These are phyloP conservation scores for Xylariaceae sp. DNA, from an alignment of 2,329 filamentous ascomycete genomes.

Conservation along the genomic window DNA sequence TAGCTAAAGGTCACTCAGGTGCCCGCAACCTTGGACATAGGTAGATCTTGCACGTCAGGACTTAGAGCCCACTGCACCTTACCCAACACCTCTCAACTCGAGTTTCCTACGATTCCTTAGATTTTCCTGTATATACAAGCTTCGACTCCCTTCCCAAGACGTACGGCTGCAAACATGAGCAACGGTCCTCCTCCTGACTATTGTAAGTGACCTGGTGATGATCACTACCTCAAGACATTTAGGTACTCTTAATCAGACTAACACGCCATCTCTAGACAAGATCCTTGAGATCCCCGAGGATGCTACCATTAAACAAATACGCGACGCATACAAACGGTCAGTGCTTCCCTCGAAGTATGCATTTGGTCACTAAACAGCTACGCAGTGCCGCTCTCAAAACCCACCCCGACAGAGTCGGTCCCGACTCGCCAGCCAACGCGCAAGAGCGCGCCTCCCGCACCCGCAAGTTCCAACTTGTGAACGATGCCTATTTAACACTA, in stretches of 20 bases:
- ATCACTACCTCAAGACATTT: conserved; percentile 6
- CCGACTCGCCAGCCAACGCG: conserved; percentile 77
- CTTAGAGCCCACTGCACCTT: neutral
- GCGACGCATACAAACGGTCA: conserved; percentile 90
- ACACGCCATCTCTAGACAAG: conserved; percentile 50
- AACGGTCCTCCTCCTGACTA: conserved; percentile 50
- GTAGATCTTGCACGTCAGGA: neutral
- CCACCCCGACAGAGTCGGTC: conserved; percentile 85
- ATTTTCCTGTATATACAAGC: conserved; percentile 1
- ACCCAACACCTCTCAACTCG: too few species aligned
- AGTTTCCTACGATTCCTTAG: neutral
- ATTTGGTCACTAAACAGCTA: conserved; percentile 2
- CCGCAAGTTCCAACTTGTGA: conserved; percentile 84
- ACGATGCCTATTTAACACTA: conserved; percentile 89
- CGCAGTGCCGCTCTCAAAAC: conserved; percentile 79
- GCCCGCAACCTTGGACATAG: neutral
- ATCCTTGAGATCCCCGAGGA: conserved; percentile 69
- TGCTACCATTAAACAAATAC: conserved; percentile 77
- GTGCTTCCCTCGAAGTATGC: neutral
- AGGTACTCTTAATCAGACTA: conserved; percentile 13
- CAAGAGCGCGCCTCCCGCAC: conserved; percentile 80
- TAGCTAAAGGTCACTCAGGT: neutral
- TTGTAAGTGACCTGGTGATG: conserved; percentile 44
- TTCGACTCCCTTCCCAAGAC: neutral
- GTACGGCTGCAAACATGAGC: conserved; percentile 28